Base-by-base conservation (phyloP, 2,329 filamentous ascomycete species). In the Tolypocladium tundrense region DNA sequence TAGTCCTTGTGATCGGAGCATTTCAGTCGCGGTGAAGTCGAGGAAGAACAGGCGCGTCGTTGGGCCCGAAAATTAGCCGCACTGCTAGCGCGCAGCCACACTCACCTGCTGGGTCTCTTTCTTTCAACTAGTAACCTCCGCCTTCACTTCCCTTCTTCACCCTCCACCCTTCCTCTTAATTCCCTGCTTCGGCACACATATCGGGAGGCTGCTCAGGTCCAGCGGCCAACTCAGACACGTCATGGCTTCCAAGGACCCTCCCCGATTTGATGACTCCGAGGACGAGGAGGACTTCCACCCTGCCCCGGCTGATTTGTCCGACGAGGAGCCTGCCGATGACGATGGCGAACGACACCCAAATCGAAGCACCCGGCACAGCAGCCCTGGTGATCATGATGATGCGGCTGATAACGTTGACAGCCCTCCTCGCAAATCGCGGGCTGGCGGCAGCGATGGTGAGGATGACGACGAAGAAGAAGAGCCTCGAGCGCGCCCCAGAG, bases 211-310 rank as follows among this genome's bases (percentile, higher is more conserved):
- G 27, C 41, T 37, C 21, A 19, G 40, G 24, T 37, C 24, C 40
- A 37, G 31, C 27, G 10, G 42, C 55, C 27, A 45, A 53, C 21
- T 35, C 33, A 53, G 48, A 52, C 19, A 41, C 64, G 75, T 66
- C 59, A 82, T 83, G 79, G 73, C 77, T 60, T 73, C 74, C 45
- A 76, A 73, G 66, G 74, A 79, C 57, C 72, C 68, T 64, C 72
- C 75, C 60, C 76, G 77, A 61, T 80, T 77, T 67, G 79, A 84
- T 66, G 83, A 86, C 60, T 86, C 83, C 60, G 88, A 90, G 58
- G 90, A 94, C 55, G 91, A 95, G 65, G 87, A 89, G 60, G 88
- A 93, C 71, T 96, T 97, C 80, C 96, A 96, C 71, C 92, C 91
- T 55, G 84, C 81, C 54, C 87, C 88, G 24, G 87, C 84, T 60